Percentiles rank a stretch among this genome's conserved stretches.
phyloP scores from a whole-genome alignment of 176 grass and related monocot species.

The Triticum timopheevii region DNA sequence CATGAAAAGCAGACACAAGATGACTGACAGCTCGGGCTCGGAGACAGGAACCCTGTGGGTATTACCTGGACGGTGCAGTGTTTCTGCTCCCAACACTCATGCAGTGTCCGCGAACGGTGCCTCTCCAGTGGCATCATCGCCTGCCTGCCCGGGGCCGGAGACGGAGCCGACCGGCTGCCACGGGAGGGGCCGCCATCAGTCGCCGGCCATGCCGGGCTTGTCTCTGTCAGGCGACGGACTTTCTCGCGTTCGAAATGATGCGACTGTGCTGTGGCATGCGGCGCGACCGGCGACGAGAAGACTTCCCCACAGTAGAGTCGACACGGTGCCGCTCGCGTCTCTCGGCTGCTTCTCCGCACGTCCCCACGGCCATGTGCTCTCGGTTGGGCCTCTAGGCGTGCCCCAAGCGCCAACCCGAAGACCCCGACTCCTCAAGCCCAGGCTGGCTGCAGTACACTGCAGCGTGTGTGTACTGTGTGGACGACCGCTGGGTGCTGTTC shows the following conservation, averaged over 20 bases:
- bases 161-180: not conserved
- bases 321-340: not conserved
- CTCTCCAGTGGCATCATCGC: not conserved
- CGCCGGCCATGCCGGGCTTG: not conserved
- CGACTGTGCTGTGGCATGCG: not conserved
- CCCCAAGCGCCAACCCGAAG: not conserved
- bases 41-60: not conserved
- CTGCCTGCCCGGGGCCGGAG: not conserved
- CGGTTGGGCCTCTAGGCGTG: not conserved
- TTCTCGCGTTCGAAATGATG: not conserved
- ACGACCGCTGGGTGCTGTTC: not conserved
- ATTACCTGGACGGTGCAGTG: too few relatives aligned
- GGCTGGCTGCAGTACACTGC: not conserved
- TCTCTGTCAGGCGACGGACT: not conserved
- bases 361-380: constrained; percentile 22
- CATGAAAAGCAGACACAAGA: not conserved
- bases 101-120: not conserved
- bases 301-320: not conserved
- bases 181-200: not conserved
- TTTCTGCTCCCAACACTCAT: not conserved
- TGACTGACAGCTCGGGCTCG: not conserved
- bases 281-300: not conserved
- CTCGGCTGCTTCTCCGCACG: too few relatives aligned
- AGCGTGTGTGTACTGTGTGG: not conserved
- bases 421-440: not conserved